phyloP scores from a whole-genome alignment of 2,329 filamentous ascomycete species.

The Lomentospora prolificans region DNA sequence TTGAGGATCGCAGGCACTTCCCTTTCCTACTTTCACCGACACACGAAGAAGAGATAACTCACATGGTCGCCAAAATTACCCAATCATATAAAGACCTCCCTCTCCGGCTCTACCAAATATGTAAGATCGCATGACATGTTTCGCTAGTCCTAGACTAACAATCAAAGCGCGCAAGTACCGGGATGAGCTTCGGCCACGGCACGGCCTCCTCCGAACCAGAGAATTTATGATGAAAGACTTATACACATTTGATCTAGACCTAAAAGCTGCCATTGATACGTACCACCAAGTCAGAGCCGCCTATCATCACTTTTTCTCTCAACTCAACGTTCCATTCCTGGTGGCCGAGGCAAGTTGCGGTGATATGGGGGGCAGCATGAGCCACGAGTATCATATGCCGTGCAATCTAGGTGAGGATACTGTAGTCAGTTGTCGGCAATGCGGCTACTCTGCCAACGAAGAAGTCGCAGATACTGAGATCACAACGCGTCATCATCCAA shows the following conservation, averaged over 20 bases:
- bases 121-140: constrained; percentile 31
- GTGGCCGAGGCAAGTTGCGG: constrained; percentile 87
- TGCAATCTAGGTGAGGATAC: constrained; percentile 76
- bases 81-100: constrained; percentile 82
- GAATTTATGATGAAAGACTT: constrained; percentile 98
- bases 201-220: constrained; percentile 75
- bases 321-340: constrained; percentile 73
- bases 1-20: constrained; percentile 67
- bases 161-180: constrained; percentile 77
- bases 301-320: constrained; percentile 70
- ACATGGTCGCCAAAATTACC: constrained; percentile 60
- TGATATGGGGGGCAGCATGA: constrained; percentile 88
- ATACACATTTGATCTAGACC: constrained; percentile 78
- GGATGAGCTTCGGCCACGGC: constrained; percentile 80
- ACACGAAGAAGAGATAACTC: constrained; percentile 93
- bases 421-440: constrained; percentile 64
- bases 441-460: constrained; percentile 74
- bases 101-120: constrained; percentile 81
- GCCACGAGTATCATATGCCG: constrained; percentile 88
- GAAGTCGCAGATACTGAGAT: constrained; percentile 55
- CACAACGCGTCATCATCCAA: background rate
- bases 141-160: background rate
- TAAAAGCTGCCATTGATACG: constrained; percentile 62
- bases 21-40: constrained; percentile 78
- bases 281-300: constrained; percentile 65